Evolutionary conservation across 1,139 yeast species (phyloP).

Genomic region (Meyerozyma guilliermondii): DNA sequence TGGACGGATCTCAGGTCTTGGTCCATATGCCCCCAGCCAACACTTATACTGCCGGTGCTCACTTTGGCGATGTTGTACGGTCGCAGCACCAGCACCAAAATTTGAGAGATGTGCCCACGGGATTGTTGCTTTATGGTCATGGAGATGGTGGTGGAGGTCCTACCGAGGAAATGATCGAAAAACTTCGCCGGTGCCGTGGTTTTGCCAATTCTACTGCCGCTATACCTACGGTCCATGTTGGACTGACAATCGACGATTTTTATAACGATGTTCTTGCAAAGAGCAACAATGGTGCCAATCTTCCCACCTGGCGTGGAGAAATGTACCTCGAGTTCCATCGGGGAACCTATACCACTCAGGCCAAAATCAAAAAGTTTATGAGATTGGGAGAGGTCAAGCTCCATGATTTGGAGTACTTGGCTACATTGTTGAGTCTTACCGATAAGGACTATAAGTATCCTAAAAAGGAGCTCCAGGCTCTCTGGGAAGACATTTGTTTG

Average conservation of each 20-base stretch:
- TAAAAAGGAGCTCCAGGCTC: conserved; percentile 50
- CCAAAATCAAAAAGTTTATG: conserved; percentile 75
- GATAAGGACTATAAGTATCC: conserved; percentile 63
- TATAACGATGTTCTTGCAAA: conserved; percentile 59
- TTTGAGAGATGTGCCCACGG: conserved; percentile 71
- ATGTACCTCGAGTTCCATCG: conserved; percentile 92
- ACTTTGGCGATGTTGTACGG: conserved; percentile 86
- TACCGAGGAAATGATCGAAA: conserved; percentile 86
- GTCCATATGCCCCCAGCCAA: conserved; percentile 98
- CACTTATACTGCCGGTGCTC: conserved; percentile 89
- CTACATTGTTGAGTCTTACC: conserved; percentile 66
- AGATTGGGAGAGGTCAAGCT: conserved; percentile 72
- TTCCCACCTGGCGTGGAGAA: conserved; percentile 92
- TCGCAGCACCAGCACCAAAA: conserved; percentile 80
- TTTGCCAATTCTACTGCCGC: conserved; percentile 76
- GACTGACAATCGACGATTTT: conserved; percentile 73
- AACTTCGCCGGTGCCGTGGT: conserved; percentile 86
- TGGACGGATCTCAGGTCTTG: conserved; percentile 88
- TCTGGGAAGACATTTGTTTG: conserved; percentile 86
- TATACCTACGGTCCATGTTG: conserved; percentile 74
- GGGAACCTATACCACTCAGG: conserved; percentile 95
- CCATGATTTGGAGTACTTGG: conserved; percentile 81
- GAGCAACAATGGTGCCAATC: conserved; percentile 58
- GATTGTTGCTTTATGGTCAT: conserved; percentile 78
- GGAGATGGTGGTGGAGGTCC: conserved; percentile 99